A percentile compares a stretch with the other conserved stretches of the same genome.
These are phyloP conservation scores for Lipomyces starkeyi DNA, from an alignment of 805 yeast species.

Conservation along the genomic window DNA sequence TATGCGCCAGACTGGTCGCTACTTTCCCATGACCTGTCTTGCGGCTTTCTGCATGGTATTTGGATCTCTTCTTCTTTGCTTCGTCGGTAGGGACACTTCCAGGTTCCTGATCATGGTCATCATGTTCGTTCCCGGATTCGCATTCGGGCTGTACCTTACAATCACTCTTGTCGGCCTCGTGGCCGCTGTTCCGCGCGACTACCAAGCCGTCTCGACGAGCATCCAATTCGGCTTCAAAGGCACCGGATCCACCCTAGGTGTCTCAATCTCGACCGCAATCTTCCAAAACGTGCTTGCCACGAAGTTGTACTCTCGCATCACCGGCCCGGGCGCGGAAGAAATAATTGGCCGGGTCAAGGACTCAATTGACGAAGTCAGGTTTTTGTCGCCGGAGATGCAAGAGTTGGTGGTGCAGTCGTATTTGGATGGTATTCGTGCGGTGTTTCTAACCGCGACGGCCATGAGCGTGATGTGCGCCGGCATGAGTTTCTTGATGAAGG, in stretches of 20 bases:
- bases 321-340: slow-evolving; percentile 36
- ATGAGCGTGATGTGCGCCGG: slow-evolving; percentile 26
- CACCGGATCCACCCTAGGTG: slow-evolving; percentile 73
- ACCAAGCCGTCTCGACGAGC: slow-evolving; percentile 76
- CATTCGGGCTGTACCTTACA: slow-evolving; percentile 61
- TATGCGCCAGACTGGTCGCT: slow-evolving; percentile 66
- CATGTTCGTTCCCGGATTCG: slow-evolving; percentile 59
- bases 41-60: slow-evolving; percentile 24
- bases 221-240: slow-evolving; percentile 76
- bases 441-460: slow-evolving; percentile 24
- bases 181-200: slow-evolving; percentile 62
- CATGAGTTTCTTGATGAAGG: slow-evolving; percentile 33
- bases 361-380: slow-evolving; percentile 24
- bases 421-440: slow-evolving; percentile 30
- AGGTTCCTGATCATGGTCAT: slow-evolving; percentile 17
- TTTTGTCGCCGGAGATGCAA: slow-evolving; percentile 25
- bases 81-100: slow-evolving; percentile 29
- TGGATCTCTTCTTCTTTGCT: slow-evolving; percentile 25
- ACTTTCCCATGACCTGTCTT: slow-evolving; percentile 33
- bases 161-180: slow-evolving; percentile 66
- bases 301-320: slow-evolving; percentile 34
- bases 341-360: slow-evolving; percentile 27
- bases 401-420: slow-evolving; percentile 23
- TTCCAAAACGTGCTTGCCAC: slow-evolving; percentile 54
- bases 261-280: slow-evolving; percentile 61